Evolutionary conservation across 257 asterid genomes (phyloP).

Genomic region (Penstemon davidsonii): DNA sequence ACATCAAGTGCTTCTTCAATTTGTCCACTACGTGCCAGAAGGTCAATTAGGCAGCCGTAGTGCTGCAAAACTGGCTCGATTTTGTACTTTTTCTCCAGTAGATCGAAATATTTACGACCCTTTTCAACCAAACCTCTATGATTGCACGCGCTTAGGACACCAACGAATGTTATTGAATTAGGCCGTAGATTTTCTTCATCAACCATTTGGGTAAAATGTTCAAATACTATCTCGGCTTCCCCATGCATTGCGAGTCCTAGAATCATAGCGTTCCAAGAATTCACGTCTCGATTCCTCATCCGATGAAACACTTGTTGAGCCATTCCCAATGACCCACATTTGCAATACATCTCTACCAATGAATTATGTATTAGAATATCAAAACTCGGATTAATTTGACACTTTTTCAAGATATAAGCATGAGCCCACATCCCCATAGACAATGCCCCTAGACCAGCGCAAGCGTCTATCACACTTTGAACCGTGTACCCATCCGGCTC

Average conservation of each 20-base stretch:
- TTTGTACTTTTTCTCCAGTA: constrained; percentile 46
- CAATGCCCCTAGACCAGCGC: constrained; percentile 72
- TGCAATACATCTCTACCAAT: constrained; percentile 74
- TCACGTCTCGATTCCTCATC: constrained; percentile 56
- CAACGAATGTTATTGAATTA: constrained; percentile 70
- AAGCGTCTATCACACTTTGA: constrained; percentile 73
- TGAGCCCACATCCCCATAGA: constrained; percentile 77
- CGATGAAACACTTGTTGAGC: constrained; percentile 60
- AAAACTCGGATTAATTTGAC: constrained; percentile 29
- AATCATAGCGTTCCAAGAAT: constrained; percentile 71
- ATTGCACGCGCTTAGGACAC: constrained; percentile 63
- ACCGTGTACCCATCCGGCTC: constrained; percentile 76
- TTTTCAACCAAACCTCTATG: constrained; percentile 67
- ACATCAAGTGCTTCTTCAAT: constrained; percentile 64
- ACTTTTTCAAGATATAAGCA: constrained; percentile 50
- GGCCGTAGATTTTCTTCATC: constrained; percentile 45
- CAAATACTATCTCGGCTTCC: constrained; percentile 50
- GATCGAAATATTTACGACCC: constrained; percentile 54
- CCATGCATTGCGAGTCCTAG: constrained; percentile 72
- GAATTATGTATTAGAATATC: constrained; percentile 56
- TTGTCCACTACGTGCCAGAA: constrained; percentile 61
- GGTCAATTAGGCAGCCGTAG: constrained; percentile 75
- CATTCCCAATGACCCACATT: constrained; percentile 65
- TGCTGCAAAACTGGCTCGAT: constrained; percentile 74
- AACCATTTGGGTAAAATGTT: constrained; percentile 52